Evolutionary conservation across 1,284 basidiomycete genomes (phyloP), one percentile per base, ranked within the genome.

Genomic region (Pholiota adiposa): DNA sequence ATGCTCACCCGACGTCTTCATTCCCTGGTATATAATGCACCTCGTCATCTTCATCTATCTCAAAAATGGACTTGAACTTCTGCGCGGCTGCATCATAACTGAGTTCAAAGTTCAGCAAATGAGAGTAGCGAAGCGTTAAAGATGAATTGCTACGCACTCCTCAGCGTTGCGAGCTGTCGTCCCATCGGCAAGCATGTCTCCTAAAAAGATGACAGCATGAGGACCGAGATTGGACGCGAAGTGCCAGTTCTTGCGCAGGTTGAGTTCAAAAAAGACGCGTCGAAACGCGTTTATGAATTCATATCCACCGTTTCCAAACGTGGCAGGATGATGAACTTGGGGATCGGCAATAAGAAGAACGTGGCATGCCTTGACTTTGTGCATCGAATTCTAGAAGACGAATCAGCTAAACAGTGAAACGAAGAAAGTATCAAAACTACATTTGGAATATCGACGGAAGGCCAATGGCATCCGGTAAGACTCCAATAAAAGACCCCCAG

Each of bases 11-110:
- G 46, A 96, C 80, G 67, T 96, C 94, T 70, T 93, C 90, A 68
- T 96, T 96, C 11, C 94, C 94, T 1, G 92, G 90, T n/a, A 95
- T 75, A 69, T 87, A 89, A 73, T 88, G 85, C 27, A 83, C 79
- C 0, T 82, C 77, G 0, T 79, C 74, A 21, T 75, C 70, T 9
- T 72, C 64, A 8, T 75, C 68, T 34, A 83, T 66, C 11, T 77
- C 72, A 73, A 93, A 93, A 60, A 89, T 86, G 5, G 76, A 77
- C 59, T 80, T 81, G 74, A 90, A 94, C 54, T 86, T 83, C 18
- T 72, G 64, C 48, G 79, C 79, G 65, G 91, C 90, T 21, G 74
- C 69, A 49, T 82, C 75, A 68, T 90, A 93, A 69, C 90, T 92
- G 69, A 23, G 58, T 16, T 29, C 19, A 7, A 44, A 43, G 38